Base-by-base conservation (phyloP, 306 rosid species). In the Carpinus fangiana region DNA sequence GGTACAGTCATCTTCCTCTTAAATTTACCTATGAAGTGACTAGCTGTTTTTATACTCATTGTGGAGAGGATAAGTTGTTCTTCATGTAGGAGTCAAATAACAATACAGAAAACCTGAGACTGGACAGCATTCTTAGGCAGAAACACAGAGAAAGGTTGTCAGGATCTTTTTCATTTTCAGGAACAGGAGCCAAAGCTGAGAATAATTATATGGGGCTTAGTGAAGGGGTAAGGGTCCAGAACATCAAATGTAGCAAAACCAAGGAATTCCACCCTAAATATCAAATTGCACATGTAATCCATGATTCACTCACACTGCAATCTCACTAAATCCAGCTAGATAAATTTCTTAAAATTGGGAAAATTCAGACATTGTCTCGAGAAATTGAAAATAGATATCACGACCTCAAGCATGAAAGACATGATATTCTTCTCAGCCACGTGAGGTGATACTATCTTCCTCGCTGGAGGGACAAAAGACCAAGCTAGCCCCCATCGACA, bases 401-500 rank as follows among this genome's bases (percentile, higher is more conserved):
- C 60, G 53, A 81, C 88, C 90, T 86, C 83, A 74, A 86, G 86
- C 91, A 87, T 88, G 88, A 92, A 94, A 79, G 96, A 94, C 34
- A 82, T 76, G 84, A 79, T 85, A 75, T 50, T 83, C 86, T 90
- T 94, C 82, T 77, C 78, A 8, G 88, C 88, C 72, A 85, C 75
- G 48, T 84, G 86, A 68, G 79, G 43, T 50, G 89, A 82, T 68
- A 85, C 12, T 54, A 76, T 82, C 75, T 85, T 88, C 83, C 86
- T 87, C 41, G 54, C 70, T 9, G 87, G 87, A n/a, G 97, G 85
- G 73, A 88, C 80, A 88, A 92, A 94, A 62, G 97, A 92, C 97
- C 98, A 90, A 76, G 98, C 97, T 79, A 94, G 83, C 67, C 97
- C 97, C 97, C 98, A 92, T 9, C 97, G 91, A 70, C 80, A 79